Evolutionary conservation across 768 basidiomycete genomes (phyloP), one percentile per base, ranked within the genome.

Genomic region (Lepiota brunneoincarnata): DNA sequence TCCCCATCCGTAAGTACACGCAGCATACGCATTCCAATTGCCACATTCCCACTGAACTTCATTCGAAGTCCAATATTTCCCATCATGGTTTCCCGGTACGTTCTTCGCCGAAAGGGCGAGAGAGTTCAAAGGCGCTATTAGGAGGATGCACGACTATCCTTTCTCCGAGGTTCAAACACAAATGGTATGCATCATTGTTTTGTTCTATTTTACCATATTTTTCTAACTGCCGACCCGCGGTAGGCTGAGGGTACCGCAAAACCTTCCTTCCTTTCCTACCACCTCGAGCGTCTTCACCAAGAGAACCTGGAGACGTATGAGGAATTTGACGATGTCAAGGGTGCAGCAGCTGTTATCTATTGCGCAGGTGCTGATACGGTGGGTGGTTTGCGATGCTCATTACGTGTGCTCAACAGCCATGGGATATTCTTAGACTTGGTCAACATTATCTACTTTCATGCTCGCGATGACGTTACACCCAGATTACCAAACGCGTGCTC

Each of bases 311-410:
- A 72, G 69, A 39, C 49, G 66, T 37, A 67, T 64, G 39, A 65
- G 73, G 6, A 63, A 75, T 54, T 78, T 76, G 42, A 84, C 56
- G 87, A 91, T 59, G 71, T 90, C 40, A 84, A 86, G 56, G 87
- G 86, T 84, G 81, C 85, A 0, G 88, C 89, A 14, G 89, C 89
- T 65, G 88, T 87, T 35, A 89, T 91, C 82, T 90, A 86, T 63
- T 70, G 75, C 4, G 81, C 78, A 17, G 84, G 84, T 57, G 72
- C 80, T 28, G 87, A 88, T 59, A 87, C 84, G 0, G 86, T 84
- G 42, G n/a, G 65, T 60, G 35, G 6, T n/a, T 23, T 43, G 51
- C 34, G 14, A 10, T 43, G 42, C 37, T 47, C 18, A 14, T 10
- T 3, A 5, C 34, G 12, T 35, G 37, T 21, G 38, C 20, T 21